These are phyloP conservation scores for Seiridium unicorne DNA, from an alignment of 2,329 filamentous ascomycete genomes.

Conservation along the genomic window DNA sequence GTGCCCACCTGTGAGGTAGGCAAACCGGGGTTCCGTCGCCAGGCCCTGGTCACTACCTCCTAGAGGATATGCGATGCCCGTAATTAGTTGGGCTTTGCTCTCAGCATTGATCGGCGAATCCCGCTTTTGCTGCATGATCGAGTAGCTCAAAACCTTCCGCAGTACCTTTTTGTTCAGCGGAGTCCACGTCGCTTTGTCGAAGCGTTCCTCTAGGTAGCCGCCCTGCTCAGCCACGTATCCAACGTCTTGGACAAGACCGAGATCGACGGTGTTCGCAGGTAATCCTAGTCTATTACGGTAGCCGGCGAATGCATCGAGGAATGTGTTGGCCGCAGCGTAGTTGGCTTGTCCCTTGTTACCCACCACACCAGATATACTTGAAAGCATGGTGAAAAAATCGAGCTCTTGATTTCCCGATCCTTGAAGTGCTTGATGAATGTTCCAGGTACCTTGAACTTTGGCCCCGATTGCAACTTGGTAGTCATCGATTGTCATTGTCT, in stretches of 20 bases:
- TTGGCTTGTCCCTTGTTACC: slow-evolving; percentile 24
- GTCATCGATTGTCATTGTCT: slow-evolving; percentile 35
- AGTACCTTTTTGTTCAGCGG: not conserved
- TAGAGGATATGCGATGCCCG: not conserved
- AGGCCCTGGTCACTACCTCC: not conserved
- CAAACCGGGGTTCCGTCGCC: not conserved
- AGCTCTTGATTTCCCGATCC: slow-evolving; percentile 13
- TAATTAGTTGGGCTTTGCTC: not conserved
- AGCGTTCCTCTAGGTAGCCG: not conserved
- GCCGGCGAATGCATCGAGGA: slow-evolving; percentile 21
- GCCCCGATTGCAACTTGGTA: slow-evolving; percentile 33
- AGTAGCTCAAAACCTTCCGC: not conserved
- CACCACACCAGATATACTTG: slow-evolving; percentile 18
- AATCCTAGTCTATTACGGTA: slow-evolving; percentile 10
- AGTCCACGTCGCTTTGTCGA: not conserved
- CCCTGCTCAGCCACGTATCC: slow-evolving; percentile 7
- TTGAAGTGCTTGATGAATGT: slow-evolving; percentile 33
- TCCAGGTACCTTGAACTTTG: slow-evolving; percentile 42
- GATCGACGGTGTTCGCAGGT: slow-evolving; percentile 6
- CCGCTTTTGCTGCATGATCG: not conserved
- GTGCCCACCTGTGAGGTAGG: not conserved
- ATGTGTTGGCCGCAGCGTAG: slow-evolving; percentile 29
- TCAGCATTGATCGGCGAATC: not conserved
- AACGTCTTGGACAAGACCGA: slow-evolving; percentile 10
- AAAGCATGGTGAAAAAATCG: slow-evolving; percentile 29